These are phyloP conservation scores for Pseudonitzschia multiseries DNA, from an alignment of 108 stramenopile species.

Conservation along the genomic window DNA sequence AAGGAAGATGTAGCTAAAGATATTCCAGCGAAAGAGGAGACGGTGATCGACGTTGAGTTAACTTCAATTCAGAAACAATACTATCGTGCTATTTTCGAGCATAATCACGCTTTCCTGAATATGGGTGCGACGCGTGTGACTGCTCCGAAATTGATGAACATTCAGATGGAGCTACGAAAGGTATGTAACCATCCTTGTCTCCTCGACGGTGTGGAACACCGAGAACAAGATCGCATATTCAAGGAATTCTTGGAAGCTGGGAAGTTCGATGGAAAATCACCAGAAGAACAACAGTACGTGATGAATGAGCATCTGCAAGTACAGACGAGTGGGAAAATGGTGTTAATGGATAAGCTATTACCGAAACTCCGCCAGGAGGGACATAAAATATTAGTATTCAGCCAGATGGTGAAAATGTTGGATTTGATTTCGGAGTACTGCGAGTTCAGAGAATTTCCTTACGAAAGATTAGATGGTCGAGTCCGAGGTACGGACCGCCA, in stretches of 20 bases:
- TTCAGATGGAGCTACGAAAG: constrained; percentile 99
- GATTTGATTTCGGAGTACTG: constrained; percentile 95
- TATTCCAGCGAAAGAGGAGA: constrained; percentile 98
- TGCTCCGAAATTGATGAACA: constrained; percentile 96
- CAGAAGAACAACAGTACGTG: constrained; percentile 75
- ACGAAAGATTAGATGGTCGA: constrained; percentile 88
- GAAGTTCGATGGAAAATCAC: constrained; percentile 66
- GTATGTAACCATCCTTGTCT: constrained; percentile 99
- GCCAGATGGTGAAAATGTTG: constrained; percentile 96
- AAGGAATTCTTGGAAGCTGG: constrained; percentile 66
- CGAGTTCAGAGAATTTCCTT: constrained; percentile 81
- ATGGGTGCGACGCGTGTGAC: constrained; percentile 65
- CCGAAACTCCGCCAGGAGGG: constrained; percentile 95
- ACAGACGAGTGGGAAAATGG: constrained; percentile 96
- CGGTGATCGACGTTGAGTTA: constrained; percentile 98
- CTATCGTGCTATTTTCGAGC: constrained; percentile 98
- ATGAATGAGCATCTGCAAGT: constrained; percentile 85
- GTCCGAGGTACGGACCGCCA: constrained; percentile 95
- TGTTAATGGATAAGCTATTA: constrained; percentile 97
- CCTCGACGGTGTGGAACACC: constrained; percentile 91
- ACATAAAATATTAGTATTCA: constrained; percentile 96
- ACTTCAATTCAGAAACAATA: constrained; percentile 98
- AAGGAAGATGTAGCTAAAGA: constrained; percentile 99
- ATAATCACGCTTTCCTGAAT: constrained; percentile 94
- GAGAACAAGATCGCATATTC: constrained; percentile 85